phyloP scores from a whole-genome alignment of 805 yeast species.

The Pichia manshurica region DNA sequence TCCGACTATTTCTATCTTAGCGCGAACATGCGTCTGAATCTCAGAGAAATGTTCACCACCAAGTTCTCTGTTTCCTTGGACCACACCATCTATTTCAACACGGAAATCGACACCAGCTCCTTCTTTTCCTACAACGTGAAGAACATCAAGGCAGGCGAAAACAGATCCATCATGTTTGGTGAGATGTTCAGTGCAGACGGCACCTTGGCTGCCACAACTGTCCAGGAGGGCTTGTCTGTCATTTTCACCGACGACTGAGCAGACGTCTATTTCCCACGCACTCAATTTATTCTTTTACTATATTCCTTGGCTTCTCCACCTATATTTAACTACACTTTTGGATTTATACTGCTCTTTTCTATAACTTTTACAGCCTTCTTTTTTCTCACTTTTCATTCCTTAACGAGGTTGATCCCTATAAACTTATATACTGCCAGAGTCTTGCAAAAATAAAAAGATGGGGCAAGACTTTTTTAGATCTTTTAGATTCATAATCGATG shows the following conservation, averaged over 20 bases:
- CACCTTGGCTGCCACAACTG: slow-evolving; percentile 49
- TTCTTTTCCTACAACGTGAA: slow-evolving; percentile 49
- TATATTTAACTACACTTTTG: no score
- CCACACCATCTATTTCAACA: slow-evolving; percentile 62
- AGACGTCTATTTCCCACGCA: not conserved
- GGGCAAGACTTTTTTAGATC: no score
- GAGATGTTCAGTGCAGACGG: slow-evolving; percentile 49
- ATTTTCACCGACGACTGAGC: slow-evolving; percentile 18
- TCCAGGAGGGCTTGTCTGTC: slow-evolving; percentile 60
- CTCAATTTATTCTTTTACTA: not conserved
- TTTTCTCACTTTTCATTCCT: not conserved
- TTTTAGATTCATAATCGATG: not conserved
- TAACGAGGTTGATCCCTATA: no score
- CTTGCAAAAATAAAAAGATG: no score
- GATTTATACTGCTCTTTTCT: no score
- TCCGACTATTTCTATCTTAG: slow-evolving; percentile 54
- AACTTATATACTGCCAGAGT: no score
- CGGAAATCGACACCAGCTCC: slow-evolving; percentile 35
- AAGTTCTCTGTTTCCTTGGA: slow-evolving; percentile 57
- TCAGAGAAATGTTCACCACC: slow-evolving; percentile 40
- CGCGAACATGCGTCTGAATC: slow-evolving; percentile 46
- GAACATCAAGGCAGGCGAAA: slow-evolving; percentile 44
- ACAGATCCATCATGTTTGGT: slow-evolving; percentile 51
- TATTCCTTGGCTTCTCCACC: not conserved
- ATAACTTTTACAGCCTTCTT: no score